Percentiles rank a stretch among this genome's conserved stretches.
phyloP scores from a whole-genome alignment of 371 early-diverging fungal genomes.

The Mortierella sp. region DNA sequence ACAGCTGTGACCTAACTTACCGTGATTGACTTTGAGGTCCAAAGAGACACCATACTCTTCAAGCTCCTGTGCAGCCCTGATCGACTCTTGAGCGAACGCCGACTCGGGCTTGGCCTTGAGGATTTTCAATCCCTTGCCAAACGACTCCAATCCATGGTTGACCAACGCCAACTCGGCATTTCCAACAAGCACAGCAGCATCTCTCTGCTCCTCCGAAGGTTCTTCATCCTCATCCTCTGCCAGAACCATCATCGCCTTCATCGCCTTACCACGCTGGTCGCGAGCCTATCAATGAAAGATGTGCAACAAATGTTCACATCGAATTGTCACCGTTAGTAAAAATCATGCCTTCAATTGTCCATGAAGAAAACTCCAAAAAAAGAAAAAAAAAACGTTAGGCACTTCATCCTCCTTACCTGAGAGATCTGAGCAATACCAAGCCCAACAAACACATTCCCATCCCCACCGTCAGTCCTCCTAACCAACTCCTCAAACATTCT shows the following conservation, averaged over 20 bases:
- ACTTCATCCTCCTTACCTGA: slow-evolving; percentile 14
- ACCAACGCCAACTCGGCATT: slow-evolving; percentile 25
- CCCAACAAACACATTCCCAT: slow-evolving; percentile 35
- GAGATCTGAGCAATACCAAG: slow-evolving; percentile 47
- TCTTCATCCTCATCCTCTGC: slow-evolving; percentile 40
- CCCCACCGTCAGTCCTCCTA: slow-evolving; percentile 17
- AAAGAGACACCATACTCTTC: slow-evolving; percentile 49
- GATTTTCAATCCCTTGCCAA: slow-evolving; percentile 29
- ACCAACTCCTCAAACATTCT: slow-evolving; percentile 42
- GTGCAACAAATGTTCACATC: neutral
- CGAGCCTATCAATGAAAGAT: slow-evolving; percentile 20
- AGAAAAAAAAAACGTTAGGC: too few relatives aligned
- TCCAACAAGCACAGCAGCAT: slow-evolving; percentile 37
- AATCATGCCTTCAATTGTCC: neutral
- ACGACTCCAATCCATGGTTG: slow-evolving; percentile 21
- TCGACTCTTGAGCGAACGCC: slow-evolving; percentile 40
- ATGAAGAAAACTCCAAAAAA: too few relatives aligned
- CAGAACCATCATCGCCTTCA: slow-evolving; percentile 22
- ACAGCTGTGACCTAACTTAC: slow-evolving; percentile 9
- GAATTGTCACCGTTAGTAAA: neutral
- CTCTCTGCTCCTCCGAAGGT: slow-evolving; percentile 30
- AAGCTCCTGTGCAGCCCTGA: slow-evolving; percentile 51
- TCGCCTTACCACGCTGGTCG: slow-evolving; percentile 26
- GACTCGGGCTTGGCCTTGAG: slow-evolving; percentile 24
- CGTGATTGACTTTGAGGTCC: slow-evolving; percentile 29